Base-by-base conservation (phyloP, 2,329 filamentous ascomycete species). In the Fusarium duplospermum region DNA sequence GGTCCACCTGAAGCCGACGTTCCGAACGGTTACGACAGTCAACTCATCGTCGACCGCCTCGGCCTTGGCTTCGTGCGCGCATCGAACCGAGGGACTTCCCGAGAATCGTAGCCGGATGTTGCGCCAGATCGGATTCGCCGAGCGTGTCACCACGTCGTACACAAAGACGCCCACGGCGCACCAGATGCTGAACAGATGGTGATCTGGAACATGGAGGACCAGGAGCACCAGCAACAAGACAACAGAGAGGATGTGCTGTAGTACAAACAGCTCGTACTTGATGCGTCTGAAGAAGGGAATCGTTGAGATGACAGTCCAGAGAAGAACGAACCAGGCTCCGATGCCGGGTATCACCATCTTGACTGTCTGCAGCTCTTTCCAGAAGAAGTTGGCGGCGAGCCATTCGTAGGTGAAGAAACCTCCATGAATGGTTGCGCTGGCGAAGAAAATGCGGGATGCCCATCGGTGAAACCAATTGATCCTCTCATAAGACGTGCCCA, bases 181-280 rank as follows among this genome's bases (percentile, higher is more conserved):
- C 77, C 77, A 79, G 45, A 79, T 68, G 36, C 77, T 79, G 24
- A 79, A 79, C 1, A 77, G 73, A 20, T 79, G 77, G 14, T 79
- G 77, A 1, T 74, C 66, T 24, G 77, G 77, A 42, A 79, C 77
- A 16, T 79, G 77, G 3, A 79, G 68, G 4, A 79, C 62, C 2
- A 79, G 45, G 4, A 78, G 75, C 2, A 70, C 66, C 2, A 79
- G 29, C 11, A 79, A 52, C n/a, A 74, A 20, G 6, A 76, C 68
- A 4, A 79, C 70, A 1, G 78, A 79, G 1, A 70, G 14, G 9
- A 80, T 70, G 27, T 80, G 78, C 52, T 80, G 78, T n/a, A 75
- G 31, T 10, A 80, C 76, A n/a, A 80, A 80, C 3, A 80, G 65
- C 58, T 80, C 78, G 31, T 80, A 80, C 61, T 75, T 77, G 18